Conservation (phyloP, 1,284 basidiomycete genomes). For the Apiotrichum laibachii region DNA sequence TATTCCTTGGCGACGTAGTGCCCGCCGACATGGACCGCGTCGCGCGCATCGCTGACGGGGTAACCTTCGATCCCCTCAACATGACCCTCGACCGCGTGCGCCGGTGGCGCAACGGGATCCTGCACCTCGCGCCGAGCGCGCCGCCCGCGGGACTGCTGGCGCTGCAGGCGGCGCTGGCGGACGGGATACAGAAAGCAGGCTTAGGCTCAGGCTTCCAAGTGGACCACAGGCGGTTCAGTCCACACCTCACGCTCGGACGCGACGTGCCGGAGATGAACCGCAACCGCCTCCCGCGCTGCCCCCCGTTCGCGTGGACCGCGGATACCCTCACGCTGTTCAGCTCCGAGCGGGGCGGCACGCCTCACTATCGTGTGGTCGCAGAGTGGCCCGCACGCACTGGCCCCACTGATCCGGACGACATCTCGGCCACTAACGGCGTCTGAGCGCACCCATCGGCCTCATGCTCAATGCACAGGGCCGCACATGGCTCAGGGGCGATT, state of each 20-base stretch:
- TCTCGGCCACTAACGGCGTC: too few species aligned
- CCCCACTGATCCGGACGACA: too few species aligned
- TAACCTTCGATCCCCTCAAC: neutral
- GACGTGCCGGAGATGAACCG: neutral
- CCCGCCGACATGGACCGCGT: neutral
- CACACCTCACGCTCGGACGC: constrained; percentile 10
- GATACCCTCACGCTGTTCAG: constrained; percentile 8
- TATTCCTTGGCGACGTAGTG: constrained; percentile 4
- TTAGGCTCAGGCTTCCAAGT: neutral
- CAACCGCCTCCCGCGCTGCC: neutral
- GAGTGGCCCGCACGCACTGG: neutral
- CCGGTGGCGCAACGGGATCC: constrained; percentile 6
- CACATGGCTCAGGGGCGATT: too few species aligned
- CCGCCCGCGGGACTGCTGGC: neutral
- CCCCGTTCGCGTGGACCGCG: constrained; percentile 1
- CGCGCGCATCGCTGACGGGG: neutral
- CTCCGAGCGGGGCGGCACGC: neutral
- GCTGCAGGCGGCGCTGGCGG: neutral
- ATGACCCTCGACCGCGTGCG: neutral
- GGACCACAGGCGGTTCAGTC: neutral
- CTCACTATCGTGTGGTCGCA: neutral
- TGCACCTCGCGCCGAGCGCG: constrained; percentile 2
- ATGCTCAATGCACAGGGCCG: too few species aligned
- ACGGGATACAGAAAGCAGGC: too few species aligned
- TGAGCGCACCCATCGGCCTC: too few species aligned